A percentile compares a stretch with the other conserved stretches of the same genome.
These are phyloP conservation scores for Eucalyptus dawsonii DNA, from an alignment of 345 rosid species.

Conservation along the genomic window DNA sequence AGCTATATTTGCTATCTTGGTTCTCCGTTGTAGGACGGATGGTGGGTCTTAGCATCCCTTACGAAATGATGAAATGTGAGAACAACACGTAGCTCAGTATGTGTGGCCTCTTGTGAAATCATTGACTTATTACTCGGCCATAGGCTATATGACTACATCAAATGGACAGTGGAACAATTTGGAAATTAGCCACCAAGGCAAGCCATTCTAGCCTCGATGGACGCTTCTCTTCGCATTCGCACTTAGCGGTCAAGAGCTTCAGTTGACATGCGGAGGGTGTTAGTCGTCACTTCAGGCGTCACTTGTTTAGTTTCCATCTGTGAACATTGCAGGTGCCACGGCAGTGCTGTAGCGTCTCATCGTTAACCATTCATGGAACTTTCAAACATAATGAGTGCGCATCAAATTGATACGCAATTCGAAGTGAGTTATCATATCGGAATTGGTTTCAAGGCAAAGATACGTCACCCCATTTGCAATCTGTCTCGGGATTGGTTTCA, in stretches of 20 bases:
- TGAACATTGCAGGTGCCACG: background rate
- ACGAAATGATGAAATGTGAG: constrained; percentile 17
- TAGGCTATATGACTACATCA: background rate
- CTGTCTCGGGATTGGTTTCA: background rate
- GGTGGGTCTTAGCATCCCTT: constrained; percentile 50
- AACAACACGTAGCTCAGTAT: background rate
- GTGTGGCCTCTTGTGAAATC: background rate
- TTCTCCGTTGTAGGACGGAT: constrained; percentile 80
- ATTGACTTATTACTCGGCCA: background rate
- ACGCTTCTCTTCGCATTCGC: background rate
- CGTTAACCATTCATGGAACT: background rate
- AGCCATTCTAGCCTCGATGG: background rate
- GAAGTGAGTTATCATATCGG: background rate
- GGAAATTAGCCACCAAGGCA: background rate
- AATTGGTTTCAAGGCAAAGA: background rate
- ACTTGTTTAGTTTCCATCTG: background rate
- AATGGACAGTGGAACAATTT: background rate
- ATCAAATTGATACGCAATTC: background rate
- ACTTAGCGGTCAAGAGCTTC: background rate
- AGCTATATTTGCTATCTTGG: constrained; percentile 62
- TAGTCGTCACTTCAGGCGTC: background rate
- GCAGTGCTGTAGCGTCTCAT: background rate
- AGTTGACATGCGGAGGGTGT: background rate
- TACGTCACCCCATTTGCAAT: background rate
- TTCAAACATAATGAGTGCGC: background rate